Evolutionary conservation across 2,329 filamentous ascomycete genomes (phyloP).

Genomic region (Xylariales sp.): DNA sequence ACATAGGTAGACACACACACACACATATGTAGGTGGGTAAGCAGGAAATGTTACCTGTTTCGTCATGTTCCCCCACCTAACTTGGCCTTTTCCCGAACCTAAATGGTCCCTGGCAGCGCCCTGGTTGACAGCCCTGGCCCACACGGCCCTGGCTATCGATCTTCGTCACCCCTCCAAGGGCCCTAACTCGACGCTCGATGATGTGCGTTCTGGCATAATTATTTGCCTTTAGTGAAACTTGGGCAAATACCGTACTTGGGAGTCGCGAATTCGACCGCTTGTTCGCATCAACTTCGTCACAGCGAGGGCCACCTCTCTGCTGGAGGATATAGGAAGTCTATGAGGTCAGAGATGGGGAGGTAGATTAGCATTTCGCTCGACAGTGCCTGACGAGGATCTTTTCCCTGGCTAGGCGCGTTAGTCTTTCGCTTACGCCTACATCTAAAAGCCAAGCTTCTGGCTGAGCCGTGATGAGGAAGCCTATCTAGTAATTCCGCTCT

Average conservation of each 20-base stretch:
- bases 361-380: background rate
- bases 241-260: background rate
- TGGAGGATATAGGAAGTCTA: background rate
- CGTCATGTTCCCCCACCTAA: constrained; percentile 10
- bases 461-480: background rate
- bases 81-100: constrained; percentile 2
- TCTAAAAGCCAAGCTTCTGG: background rate
- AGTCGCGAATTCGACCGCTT: background rate
- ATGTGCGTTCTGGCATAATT: background rate
- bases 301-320: background rate
- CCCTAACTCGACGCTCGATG: constrained; percentile 12
- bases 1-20: too few relatives aligned
- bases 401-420: background rate
- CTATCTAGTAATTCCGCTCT: background rate
- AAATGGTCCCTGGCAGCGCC: constrained; percentile 18
- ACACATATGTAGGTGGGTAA: background rate
- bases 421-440: background rate
- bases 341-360: background rate
- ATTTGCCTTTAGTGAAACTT: background rate
- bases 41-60: constrained; percentile 9
- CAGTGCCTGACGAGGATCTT: background rate
- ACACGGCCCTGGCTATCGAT: constrained; percentile 12
- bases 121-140: constrained; percentile 12
- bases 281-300: background rate
- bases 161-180: background rate